These are phyloP conservation scores for Aotearoamyces nothofagi DNA, from an alignment of 2,329 filamentous ascomycete genomes.

Conservation along the genomic window DNA sequence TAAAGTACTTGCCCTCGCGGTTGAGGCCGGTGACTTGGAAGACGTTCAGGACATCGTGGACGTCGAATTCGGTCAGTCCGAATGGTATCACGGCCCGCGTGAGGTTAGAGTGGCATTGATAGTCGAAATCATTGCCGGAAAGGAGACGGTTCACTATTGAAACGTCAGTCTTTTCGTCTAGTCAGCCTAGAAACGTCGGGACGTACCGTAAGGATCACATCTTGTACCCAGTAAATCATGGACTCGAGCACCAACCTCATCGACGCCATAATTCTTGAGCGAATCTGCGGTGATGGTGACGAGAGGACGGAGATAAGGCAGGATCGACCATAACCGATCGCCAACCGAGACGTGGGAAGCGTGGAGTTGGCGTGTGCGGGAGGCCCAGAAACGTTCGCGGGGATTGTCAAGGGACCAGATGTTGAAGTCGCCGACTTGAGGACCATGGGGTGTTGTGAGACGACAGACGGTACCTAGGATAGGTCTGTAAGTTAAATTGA, in stretches of 20 bases:
- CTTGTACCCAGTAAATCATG: constrained; percentile 73
- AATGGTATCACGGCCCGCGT: constrained; percentile 54
- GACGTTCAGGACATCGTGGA: constrained; percentile 76
- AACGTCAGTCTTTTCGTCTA: constrained; percentile 3
- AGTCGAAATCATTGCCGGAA: constrained; percentile 57
- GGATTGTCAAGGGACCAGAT: constrained; percentile 67
- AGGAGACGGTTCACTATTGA: constrained; percentile 52
- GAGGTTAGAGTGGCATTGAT: constrained; percentile 74
- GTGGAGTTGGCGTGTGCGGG: constrained; percentile 64
- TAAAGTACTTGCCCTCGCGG: constrained; percentile 58
- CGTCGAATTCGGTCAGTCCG: constrained; percentile 55
- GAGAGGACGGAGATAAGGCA: constrained; percentile 64
- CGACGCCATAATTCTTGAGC: constrained; percentile 42
- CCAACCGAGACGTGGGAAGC: constrained; percentile 56
- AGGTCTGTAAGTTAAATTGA: too few species aligned
- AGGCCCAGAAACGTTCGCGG: constrained; percentile 70
- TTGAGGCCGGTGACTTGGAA: constrained; percentile 77
- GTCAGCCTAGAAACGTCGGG: too few species aligned
- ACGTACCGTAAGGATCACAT: constrained; percentile 60
- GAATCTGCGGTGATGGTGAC: constrained; percentile 56
- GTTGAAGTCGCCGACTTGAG: constrained; percentile 73
- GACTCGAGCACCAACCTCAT: constrained; percentile 48
- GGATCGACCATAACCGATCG: constrained; percentile 62
- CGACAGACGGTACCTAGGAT: constrained; percentile 54
- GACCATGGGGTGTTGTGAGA: constrained; percentile 60